Evolutionary conservation across 805 yeast species (phyloP).

Genomic region (Candida verbasci): DNA sequence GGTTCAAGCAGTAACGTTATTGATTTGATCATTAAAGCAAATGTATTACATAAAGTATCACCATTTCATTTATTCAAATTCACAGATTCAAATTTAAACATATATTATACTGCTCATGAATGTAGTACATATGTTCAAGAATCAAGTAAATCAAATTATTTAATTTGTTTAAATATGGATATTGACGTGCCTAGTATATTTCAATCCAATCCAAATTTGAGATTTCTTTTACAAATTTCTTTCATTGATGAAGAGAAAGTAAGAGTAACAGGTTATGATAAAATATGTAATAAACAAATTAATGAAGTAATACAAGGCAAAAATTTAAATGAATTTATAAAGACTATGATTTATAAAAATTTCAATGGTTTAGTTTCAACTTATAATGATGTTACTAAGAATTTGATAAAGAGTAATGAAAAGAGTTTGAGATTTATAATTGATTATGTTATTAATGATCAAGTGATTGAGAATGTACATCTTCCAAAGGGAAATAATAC

Average conservation of each 20-base stretch:
- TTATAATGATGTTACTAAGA: constrained; percentile 16
- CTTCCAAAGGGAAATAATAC: not conserved
- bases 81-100: constrained; percentile 20
- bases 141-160: constrained; percentile 55
- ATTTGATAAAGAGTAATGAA: constrained; percentile 16
- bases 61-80: constrained; percentile 82
- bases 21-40: constrained; percentile 61
- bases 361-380: constrained; percentile 18
- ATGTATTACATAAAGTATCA: constrained; percentile 68
- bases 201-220: constrained; percentile 30
- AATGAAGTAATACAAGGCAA: constrained; percentile 7
- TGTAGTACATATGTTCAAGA: constrained; percentile 47
- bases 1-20: constrained; percentile 20
- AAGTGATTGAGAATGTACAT: not conserved
- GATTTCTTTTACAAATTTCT: constrained; percentile 46
- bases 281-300: not conserved
- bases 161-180: constrained; percentile 59
- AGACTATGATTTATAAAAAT: constrained; percentile 17
- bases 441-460: not conserved
- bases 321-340: constrained; percentile 18
- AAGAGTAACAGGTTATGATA: constrained; percentile 9
- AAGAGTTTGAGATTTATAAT: constrained; percentile 10
- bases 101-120: constrained; percentile 73
- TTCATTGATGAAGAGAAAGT: constrained; percentile 27
- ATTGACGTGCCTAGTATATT: constrained; percentile 33